Evolutionary conservation across 768 basidiomycete species (phyloP), one percentile per base, ranked within the genome.

Genomic region (Hypholoma sublateritium): DNA sequence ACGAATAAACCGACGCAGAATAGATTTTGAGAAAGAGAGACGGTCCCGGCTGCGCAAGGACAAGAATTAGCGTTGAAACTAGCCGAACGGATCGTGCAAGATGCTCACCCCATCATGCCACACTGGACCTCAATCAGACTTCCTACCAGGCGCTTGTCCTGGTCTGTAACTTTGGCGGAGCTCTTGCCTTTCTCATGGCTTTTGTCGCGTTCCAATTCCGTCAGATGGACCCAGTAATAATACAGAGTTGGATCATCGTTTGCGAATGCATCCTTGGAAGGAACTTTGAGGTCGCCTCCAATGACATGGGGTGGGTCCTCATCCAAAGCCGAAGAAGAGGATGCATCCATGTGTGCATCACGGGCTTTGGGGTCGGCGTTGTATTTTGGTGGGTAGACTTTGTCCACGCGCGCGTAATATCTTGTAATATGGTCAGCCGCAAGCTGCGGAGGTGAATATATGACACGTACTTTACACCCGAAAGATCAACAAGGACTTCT

Each of bases 1-100:
- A 59, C 93, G 88, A 56, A 99, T 91, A 73, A 96, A 98, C 14
- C 95, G 89, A 61, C 95, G 92, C 25, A 99, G 84, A 64, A 98
- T 96, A 16, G 95, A 95, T 72, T 98, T 98, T 25, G 94, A 96
- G 74, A 98, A 98, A 17, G 93, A 87, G 17, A 96, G 80, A 51
- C 95, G 91, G 70, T 99, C 97, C 58, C 97, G 95, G 66, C 95
- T 98, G 63, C 17, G 53, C 56, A 44, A 48, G 43, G 34, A 48
- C 25, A 57, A 8, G 50, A 50, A 58, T 46, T 25, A 53, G 43
- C 22, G 46, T 8, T 24, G 37, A 16, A 25, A 42, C 6, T 14
- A 4, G 47, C 22, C 17, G 53, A 57, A 50, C 32, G 37, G 41
- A 13, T 36, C 57, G 45, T 32, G 58, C 56, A 35, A 36, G 9